Evolutionary conservation across 257 asterid genomes (phyloP), one percentile per base, ranked within the genome.

Genomic region (Solanum pennellii): DNA sequence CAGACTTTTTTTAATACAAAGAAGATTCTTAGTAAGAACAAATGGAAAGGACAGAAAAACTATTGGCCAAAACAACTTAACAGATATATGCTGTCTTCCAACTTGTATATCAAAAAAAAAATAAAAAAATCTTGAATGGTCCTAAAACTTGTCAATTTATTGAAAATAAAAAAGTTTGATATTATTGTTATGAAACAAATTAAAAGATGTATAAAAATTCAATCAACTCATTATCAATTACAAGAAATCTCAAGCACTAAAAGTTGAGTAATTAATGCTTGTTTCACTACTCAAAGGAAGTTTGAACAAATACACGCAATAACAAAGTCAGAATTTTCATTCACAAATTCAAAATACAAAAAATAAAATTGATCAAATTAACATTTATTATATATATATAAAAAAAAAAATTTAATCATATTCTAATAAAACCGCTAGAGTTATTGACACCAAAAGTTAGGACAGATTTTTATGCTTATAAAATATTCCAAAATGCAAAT

Each of bases 11-110:
- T 68, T 87, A 91, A 91, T 31, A 86, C 88, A 87, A 62, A 86
- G 91, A 91, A 93, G 94, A 92, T 95, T 94, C 95, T 91, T 84
- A 86, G 73, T 87, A 82, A 3, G 41, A 82, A 90, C 92, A 91
- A 91, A 92, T 84, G 83, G 89, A 91, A 91, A 92, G 82, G 94
- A 92, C 95, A 94, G 89, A 83, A 87, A 92, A 90, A 91, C 92
- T 84, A 94, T 93, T 92, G 95, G 96, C 83, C 90, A 89, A 90
- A 91, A 11, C 88, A 13, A 6, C 65, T 89, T 91, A 79, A 91
- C 74, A 49, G 89, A 90, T 90, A 92, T 91, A 93, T 94, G 89
- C 92, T 90, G 89, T 87, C 90, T 74, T 84, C 73, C 98, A 93
- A 94, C 91, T 94, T 93, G 98, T 93, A 85, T 82, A 42, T 33